Percentiles rank a stretch among this genome's conserved stretches.
These are phyloP conservation scores for Hygrocybe punicea DNA, from an alignment of 768 basidiomycete genomes.

Conservation along the genomic window DNA sequence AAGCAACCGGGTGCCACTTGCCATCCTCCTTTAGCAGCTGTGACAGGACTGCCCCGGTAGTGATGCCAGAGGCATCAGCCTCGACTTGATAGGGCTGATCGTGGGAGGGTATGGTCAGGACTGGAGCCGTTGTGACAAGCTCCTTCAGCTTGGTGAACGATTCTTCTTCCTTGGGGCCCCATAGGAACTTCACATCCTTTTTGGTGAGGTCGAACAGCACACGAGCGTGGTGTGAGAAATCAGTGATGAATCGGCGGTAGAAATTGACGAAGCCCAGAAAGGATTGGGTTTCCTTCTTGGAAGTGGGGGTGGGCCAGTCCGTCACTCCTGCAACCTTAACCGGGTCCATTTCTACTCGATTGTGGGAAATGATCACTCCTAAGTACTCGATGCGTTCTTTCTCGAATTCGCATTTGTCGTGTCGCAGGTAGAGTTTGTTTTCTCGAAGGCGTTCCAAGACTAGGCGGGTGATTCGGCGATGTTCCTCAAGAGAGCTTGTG, in stretches of 20 bases:
- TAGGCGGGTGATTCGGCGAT: constrained; percentile 1
- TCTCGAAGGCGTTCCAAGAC: constrained; percentile 20
- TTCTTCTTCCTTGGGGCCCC: constrained; percentile 14
- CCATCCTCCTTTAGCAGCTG: constrained; percentile 22
- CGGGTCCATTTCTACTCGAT: constrained; percentile 29
- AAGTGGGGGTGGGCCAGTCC: constrained; percentile 30
- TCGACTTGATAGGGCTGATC: constrained; percentile 16
- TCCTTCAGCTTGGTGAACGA: constrained; percentile 29
- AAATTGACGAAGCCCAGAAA: constrained; percentile 45
- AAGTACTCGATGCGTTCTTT: constrained; percentile 15
- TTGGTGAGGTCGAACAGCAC: constrained; percentile 20
- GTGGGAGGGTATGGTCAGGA: constrained; percentile 12
- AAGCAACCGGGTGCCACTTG: constrained; percentile 38
- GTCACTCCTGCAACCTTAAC: constrained; percentile 28
- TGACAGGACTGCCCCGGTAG: constrained; percentile 23
- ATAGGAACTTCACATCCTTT: constrained; percentile 19
- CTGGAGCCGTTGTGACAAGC: constrained; percentile 21
- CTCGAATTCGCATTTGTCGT: constrained; percentile 18
- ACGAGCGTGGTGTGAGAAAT: constrained; percentile 27
- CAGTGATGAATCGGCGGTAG: constrained; percentile 31
- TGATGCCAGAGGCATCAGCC: constrained; percentile 24
- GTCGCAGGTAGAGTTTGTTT: constrained; percentile 15
- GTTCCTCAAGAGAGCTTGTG: constrained; percentile 12
- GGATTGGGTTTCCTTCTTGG: constrained; percentile 32
- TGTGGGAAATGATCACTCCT: constrained; percentile 22